These are phyloP conservation scores for Lepidium sativum DNA, from an alignment of 345 rosid species.

Conservation along the genomic window DNA sequence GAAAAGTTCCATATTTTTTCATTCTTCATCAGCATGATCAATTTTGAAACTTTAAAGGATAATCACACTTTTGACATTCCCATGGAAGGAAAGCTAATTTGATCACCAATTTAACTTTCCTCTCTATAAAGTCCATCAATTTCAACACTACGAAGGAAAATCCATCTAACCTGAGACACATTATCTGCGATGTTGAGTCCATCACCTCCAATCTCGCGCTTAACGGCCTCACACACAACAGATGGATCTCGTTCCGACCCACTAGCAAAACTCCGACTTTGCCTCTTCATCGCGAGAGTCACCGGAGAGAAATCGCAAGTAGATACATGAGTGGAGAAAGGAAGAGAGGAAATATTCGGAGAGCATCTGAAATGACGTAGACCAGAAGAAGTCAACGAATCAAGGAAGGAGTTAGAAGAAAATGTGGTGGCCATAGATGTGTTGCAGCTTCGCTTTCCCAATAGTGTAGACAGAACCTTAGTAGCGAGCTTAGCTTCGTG, in stretches of 20 bases:
- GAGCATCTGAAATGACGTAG: constrained; percentile 26
- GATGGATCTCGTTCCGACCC: constrained; percentile 28
- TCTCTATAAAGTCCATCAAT: neutral
- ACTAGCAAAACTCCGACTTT: constrained; percentile 6
- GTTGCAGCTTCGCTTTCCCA: neutral
- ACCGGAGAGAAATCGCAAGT: neutral
- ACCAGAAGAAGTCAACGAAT: constrained; percentile 37
- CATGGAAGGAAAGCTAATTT: neutral
- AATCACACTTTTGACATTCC: neutral
- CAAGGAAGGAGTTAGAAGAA: constrained; percentile 27
- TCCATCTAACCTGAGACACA: constrained; percentile 58
- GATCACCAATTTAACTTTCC: neutral
- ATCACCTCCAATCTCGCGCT: constrained; percentile 47
- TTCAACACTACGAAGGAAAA: neutral
- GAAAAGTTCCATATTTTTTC: too few species aligned
- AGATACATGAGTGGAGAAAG: constrained; percentile 5
- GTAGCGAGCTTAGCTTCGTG: constrained; percentile 15
- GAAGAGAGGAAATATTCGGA: constrained; percentile 13
- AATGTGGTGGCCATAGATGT: too few species aligned
- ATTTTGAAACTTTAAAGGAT: neutral
- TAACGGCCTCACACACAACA: constrained; percentile 56
- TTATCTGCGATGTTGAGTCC: constrained; percentile 81
- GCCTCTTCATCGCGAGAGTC: constrained; percentile 16
- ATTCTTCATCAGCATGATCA: too few species aligned
- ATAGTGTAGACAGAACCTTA: neutral